phyloP scores from a whole-genome alignment of 306 rosid species.

The Potentilla sterilis region DNA sequence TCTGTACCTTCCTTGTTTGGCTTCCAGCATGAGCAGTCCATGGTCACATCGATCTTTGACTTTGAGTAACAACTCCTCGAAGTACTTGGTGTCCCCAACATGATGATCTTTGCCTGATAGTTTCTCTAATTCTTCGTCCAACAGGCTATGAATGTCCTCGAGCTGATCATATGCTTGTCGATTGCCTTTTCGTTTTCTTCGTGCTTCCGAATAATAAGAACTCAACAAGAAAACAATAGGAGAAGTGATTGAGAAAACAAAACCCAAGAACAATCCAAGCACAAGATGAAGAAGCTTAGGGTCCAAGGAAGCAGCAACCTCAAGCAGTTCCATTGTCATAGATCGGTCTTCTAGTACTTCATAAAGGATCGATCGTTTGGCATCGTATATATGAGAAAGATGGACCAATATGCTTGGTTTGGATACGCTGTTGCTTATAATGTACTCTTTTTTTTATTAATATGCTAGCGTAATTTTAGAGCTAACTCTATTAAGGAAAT shows the following conservation, averaged over 20 bases:
- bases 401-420: background rate
- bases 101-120: background rate
- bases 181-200: background rate
- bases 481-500: background rate
- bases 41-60: conserved; percentile 10
- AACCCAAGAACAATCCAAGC: background rate
- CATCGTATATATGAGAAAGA: background rate
- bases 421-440: background rate
- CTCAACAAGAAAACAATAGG: background rate
- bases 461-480: background rate
- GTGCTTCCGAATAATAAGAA: background rate
- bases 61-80: background rate
- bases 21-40: conserved; percentile 4
- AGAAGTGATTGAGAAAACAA: background rate
- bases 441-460: background rate
- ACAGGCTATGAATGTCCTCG: background rate
- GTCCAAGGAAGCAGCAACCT: background rate
- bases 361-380: no score
- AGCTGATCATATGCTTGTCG: background rate
- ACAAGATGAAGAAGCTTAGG: background rate
- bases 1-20: background rate
- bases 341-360: background rate
- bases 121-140: conserved; percentile 6
- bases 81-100: conserved; percentile 1
- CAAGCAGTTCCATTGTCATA: background rate